phyloP scores from a whole-genome alignment of 202 grass and related monocot species.

The Dendrocalamus latiflorus region DNA sequence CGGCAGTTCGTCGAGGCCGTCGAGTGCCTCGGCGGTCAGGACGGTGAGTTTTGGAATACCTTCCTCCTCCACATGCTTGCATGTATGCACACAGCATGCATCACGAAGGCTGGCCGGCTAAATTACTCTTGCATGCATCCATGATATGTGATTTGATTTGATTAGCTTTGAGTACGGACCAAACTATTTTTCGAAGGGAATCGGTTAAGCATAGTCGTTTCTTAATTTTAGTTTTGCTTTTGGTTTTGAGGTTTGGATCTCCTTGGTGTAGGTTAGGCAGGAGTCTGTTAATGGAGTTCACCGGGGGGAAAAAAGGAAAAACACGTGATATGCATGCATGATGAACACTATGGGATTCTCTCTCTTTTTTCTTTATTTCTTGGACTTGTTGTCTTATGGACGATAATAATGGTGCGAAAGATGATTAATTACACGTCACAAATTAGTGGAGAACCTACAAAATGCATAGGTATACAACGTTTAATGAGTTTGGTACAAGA shows the following conservation, averaged over 20 bases:
- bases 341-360: neutral
- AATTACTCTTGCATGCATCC: neutral
- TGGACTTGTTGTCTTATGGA: neutral
- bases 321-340: slow-evolving; percentile 10
- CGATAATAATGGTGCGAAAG: neutral
- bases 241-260: neutral
- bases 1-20: slow-evolving; percentile 69
- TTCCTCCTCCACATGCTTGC: neutral
- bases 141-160: neutral
- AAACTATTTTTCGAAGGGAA: neutral
- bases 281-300: neutral
- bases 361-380: neutral
- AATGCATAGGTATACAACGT: neutral
- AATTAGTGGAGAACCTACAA: neutral
- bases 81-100: neutral
- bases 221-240: neutral
- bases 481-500: neutral
- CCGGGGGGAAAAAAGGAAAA: neutral
- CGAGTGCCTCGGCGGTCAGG: slow-evolving; percentile 59
- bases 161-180: neutral
- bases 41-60: slow-evolving; percentile 42
- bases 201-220: neutral
- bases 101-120: neutral
- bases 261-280: neutral
- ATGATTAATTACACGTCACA: neutral